Base-by-base conservation (phyloP, 495 filamentous ascomycete species). In the Penicillium subrubescens region DNA sequence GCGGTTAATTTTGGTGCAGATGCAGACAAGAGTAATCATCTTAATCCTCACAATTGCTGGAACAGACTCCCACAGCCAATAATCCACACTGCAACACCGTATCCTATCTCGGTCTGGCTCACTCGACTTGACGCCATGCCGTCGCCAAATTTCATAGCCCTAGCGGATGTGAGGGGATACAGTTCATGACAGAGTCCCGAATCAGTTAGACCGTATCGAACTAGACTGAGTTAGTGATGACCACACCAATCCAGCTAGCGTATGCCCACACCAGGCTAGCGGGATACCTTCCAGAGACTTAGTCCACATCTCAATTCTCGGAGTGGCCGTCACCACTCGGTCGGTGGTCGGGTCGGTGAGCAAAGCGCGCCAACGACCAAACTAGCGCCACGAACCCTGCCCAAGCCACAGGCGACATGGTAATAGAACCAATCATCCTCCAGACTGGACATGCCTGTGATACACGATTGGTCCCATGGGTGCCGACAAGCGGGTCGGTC, bases 281-380 rank as follows among this genome's bases (percentile, higher is more conserved):
- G 44, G 12, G 19, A 23, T 48, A 48, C 44, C 21, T 21, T 8
- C 7, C n/a, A 44, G 1, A 8, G 43, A n/a, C 43, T 12, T 48
- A 48, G 44, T 48, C 21, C 44, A 48, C 21, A 11, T 12, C 19
- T 19, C 11, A 29, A 51, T 23, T 31, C 33, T 63, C 66, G 68
- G 66, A 66, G 68, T 55, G 60, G 33, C 68, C 68, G 68, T 67
- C 61, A 58, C 31, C 61, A 58, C 31, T 21, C 19, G n/a, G n/a
- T 48, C 39, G 39, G 39, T 14, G 39, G 17, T 6, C 44, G 21
- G 57, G 59, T 62, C 51, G 65, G 65, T 68, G 63, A 68, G 56
- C 3, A 59, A 19, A 67, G 33, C 35, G 51, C 67, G 53, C 60
- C 57, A 60, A 23, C 48, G n/a, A 39, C 5, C 12, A 44, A 57